A percentile compares a stretch with the other conserved stretches of the same genome.
phyloP scores from a whole-genome alignment of 371 early-diverging fungal genomes.

The Catenaria anguillulae region DNA sequence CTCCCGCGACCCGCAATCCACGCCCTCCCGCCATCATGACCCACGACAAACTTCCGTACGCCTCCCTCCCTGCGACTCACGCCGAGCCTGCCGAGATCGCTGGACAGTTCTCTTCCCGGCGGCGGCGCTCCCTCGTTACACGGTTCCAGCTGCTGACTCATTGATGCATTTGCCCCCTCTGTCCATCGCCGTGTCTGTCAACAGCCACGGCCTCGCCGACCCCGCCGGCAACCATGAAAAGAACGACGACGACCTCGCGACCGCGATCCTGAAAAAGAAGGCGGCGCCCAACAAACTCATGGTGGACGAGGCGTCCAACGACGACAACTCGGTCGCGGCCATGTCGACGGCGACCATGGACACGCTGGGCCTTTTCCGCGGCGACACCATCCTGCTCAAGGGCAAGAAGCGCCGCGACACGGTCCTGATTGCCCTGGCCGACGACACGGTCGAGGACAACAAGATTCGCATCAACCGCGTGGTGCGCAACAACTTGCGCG shows the following conservation, averaged over 20 bases:
- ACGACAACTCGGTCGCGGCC: slow-evolving; percentile 88
- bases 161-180: no score
- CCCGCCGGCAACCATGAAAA: slow-evolving; percentile 1
- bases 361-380: slow-evolving; percentile 58
- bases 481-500: slow-evolving; percentile 92
- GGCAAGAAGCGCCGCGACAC: slow-evolving; percentile 98
- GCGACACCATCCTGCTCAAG: slow-evolving; percentile 90
- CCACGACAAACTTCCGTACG: no score
- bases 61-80: no score
- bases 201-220: slow-evolving; percentile 3
- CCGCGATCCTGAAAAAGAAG: slow-evolving; percentile 90
- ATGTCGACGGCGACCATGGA: slow-evolving; percentile 90
- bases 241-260: slow-evolving; percentile 70
- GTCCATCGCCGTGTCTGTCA: no score
- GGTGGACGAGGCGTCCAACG: slow-evolving; percentile 90
- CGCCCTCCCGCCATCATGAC: no score
- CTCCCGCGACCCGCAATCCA: no score
- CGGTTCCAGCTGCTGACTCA: no score
- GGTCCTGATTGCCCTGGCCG: slow-evolving; percentile 83
- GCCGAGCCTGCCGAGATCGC: no score
- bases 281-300: slow-evolving; percentile 90
- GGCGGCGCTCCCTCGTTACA: no score
- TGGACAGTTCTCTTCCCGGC: no score
- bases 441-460: slow-evolving; percentile 80
- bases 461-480: slow-evolving; percentile 90